Conservation (phyloP, 192 early-diverging fungal species). For the Coemansia sp. region DNA sequence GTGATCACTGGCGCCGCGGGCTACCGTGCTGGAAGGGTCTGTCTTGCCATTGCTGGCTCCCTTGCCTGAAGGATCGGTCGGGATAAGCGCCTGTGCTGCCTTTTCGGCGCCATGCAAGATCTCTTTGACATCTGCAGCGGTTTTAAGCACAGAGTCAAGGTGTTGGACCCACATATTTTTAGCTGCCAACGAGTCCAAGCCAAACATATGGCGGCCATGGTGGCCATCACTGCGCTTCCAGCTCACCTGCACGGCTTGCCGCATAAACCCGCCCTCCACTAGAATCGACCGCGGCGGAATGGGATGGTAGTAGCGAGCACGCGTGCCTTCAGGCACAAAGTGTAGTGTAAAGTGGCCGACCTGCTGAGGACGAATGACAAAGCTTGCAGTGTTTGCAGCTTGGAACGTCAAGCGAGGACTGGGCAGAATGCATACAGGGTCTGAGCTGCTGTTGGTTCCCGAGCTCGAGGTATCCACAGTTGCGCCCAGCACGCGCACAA, state of each 20-base stretch:
- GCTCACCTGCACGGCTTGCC: conserved; percentile 47
- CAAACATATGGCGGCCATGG: conserved; percentile 48
- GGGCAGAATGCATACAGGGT: conserved; percentile 32
- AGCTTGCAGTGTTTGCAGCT: conserved; percentile 24
- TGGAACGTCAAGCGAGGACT: conserved; percentile 30
- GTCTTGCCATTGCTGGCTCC: conserved; percentile 1
- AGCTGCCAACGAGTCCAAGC: conserved; percentile 43
- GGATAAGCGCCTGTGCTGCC: conserved; percentile 34
- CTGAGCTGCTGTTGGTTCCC: conserved; percentile 3
- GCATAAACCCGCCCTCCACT: conserved; percentile 56
- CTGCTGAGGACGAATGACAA: conserved; percentile 44
- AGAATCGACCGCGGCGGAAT: conserved; percentile 48
- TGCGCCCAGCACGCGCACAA: conserved; percentile 34
- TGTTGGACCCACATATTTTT: conserved; percentile 39
- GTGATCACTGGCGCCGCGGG: conserved; percentile 19
- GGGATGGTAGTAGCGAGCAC: conserved; percentile 52
- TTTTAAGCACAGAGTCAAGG: conserved; percentile 30
- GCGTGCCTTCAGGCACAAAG: conserved; percentile 43
- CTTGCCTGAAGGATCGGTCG: conserved; percentile 3
- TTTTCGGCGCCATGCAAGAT: conserved; percentile 26
- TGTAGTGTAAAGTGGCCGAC: conserved; percentile 50
- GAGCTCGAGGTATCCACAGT: conserved; percentile 14
- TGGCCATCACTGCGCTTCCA: conserved; percentile 32
- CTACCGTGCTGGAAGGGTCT: conserved; percentile 3
- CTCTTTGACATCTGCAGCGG: conserved; percentile 15